These are phyloP conservation scores for Coix lacrymajobi DNA, from an alignment of 176 grass and related monocot species.

Conservation along the genomic window DNA sequence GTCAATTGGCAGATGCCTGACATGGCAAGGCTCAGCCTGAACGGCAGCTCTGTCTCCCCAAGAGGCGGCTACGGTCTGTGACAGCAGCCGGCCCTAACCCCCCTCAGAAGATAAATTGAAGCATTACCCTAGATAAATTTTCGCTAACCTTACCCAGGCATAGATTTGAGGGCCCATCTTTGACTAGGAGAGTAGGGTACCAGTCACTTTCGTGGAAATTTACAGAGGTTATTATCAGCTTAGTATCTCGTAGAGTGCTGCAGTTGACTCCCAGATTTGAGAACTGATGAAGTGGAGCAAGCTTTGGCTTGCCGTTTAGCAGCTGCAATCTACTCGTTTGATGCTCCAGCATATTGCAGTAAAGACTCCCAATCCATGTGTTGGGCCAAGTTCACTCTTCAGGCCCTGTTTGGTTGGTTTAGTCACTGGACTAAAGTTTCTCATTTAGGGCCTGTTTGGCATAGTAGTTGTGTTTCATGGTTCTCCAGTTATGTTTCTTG, in stretches of 20 bases:
- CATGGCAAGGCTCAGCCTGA: conserved; percentile 67
- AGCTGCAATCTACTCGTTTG: background rate
- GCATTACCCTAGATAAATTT: conserved; percentile 22
- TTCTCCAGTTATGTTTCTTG: no score
- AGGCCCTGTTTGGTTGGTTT: no score
- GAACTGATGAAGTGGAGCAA: conserved; percentile 14
- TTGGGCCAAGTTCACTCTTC: background rate
- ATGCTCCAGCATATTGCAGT: background rate
- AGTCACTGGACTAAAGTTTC: no score
- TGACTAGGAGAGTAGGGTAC: conserved; percentile 5
- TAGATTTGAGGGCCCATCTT: conserved; percentile 27
- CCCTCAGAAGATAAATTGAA: background rate
- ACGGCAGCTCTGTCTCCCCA: conserved; percentile 15
- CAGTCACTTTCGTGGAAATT: background rate
- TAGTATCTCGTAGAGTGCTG: conserved; percentile 15
- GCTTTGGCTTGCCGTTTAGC: conserved; percentile 5
- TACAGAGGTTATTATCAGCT: background rate
- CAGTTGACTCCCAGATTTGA: conserved; percentile 21
- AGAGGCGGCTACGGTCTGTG: conserved; percentile 40
- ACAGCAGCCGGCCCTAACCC: background rate
- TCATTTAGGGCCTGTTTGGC: no score
- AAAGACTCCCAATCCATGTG: background rate
- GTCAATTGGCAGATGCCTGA: conserved; percentile 76
- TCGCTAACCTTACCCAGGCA: conserved; percentile 49
- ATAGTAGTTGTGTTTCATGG: no score